Evolutionary conservation across 2,329 filamentous ascomycete species (phyloP).

Genomic region (Sarocladium brachiariae): DNA sequence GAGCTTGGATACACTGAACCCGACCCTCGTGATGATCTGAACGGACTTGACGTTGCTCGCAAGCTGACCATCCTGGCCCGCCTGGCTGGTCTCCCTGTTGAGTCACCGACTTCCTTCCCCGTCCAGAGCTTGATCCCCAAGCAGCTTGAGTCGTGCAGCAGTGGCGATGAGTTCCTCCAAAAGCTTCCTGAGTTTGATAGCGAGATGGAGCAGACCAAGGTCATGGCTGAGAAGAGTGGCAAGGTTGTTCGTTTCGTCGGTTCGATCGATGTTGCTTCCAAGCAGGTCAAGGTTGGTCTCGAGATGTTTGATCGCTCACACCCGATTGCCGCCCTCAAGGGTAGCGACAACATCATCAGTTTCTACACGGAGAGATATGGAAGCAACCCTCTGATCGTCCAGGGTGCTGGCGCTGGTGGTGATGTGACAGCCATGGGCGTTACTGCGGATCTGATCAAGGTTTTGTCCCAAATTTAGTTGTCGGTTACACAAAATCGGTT

Average conservation of each 20-base stretch:
- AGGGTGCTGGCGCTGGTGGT: conserved; percentile 88
- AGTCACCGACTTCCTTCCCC: conserved; percentile 81
- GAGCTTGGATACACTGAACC: conserved; percentile 88
- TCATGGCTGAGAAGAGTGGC: conserved; percentile 74
- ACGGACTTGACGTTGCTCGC: conserved; percentile 84
- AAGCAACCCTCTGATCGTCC: conserved; percentile 82
- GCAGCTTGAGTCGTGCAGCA: conserved; percentile 69
- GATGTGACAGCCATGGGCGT: conserved; percentile 98
- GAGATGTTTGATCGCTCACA: conserved; percentile 84
- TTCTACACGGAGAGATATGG: conserved; percentile 97
- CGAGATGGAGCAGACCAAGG: conserved; percentile 85
- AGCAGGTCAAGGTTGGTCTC: conserved; percentile 83
- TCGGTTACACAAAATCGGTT: conserved; percentile 11
- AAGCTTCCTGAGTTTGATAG: conserved; percentile 74
- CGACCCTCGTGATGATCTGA: conserved; percentile 79
- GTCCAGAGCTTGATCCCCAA: conserved; percentile 90
- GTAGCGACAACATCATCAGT: conserved; percentile 97
- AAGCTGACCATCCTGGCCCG: conserved; percentile 94
- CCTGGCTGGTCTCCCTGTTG: conserved; percentile 71
- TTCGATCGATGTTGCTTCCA: conserved; percentile 76
- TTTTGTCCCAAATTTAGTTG: conserved; percentile 60
- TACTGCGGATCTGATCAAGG: conserved; percentile 86
- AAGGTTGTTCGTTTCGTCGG: conserved; percentile 95
- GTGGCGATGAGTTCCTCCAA: conserved; percentile 79
- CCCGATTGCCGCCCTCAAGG: conserved; percentile 89